Conservation (phyloP, 371 early-diverging fungal species). For the Batrachochytrium dendrobatidis region DNA sequence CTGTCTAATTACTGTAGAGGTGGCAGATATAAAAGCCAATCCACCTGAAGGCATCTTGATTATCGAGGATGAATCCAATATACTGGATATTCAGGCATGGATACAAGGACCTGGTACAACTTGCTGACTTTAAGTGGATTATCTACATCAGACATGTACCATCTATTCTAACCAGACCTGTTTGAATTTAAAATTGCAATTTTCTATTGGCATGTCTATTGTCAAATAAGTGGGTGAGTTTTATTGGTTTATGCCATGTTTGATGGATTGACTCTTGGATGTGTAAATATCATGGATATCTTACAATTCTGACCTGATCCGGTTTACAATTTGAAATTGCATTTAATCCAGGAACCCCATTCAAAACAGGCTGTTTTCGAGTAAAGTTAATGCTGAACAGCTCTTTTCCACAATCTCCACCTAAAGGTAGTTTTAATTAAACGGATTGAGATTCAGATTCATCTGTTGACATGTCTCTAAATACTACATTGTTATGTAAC, state of each 20-base stretch:
- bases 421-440: slow-evolving; percentile 51
- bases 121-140: background rate
- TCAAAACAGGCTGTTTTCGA: slow-evolving; percentile 65
- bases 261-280: no score
- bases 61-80: slow-evolving; percentile 55
- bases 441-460: background rate
- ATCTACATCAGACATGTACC: background rate
- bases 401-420: slow-evolving; percentile 68
- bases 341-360: slow-evolving; percentile 77
- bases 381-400: slow-evolving; percentile 53
- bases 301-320: no score
- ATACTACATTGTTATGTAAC: no score
- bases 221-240: no score
- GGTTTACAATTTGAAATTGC: no score
- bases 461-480: background rate
- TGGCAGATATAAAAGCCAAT: slow-evolving; percentile 42
- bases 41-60: slow-evolving; percentile 77
- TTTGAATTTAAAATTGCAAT: slow-evolving; percentile 8
- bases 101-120: slow-evolving; percentile 75
- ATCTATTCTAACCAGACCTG: background rate
- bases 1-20: slow-evolving; percentile 32
- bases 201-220: background rate
- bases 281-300: no score
- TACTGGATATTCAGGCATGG: slow-evolving; percentile 74
- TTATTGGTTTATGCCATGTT: no score